Evolutionary conservation across 23 red algal genomes (phyloP), one percentile per base, ranked within the genome.

Genomic region (Gracilaria gracilis): DNA sequence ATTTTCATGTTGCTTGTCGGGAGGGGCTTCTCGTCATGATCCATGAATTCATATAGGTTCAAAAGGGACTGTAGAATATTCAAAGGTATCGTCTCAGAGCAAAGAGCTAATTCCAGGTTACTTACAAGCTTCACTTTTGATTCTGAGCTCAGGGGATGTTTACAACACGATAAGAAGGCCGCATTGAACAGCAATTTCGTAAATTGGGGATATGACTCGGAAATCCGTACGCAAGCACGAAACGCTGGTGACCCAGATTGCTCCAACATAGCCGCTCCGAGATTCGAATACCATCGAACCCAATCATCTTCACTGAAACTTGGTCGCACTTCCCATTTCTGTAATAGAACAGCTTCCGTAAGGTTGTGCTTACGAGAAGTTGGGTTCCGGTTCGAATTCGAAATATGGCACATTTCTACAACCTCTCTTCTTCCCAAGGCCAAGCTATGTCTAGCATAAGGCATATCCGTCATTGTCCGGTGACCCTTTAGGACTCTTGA

Each of bases 21-120:
- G 20, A 99, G 66, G 21, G 97, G 97, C 61, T 95, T 96, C 80
- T 99, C 97, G 67, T 96, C 97, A 53, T 99, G 97, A 79, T 99
- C 97, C 97, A 99, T 99, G 74, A 96, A 99, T 51, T 99, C 97
- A 50, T 91, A 95, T 17, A 99, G 88, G 33, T 85, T 86, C n/a
- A 99, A 72, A 13, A 99, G 81, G 20, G 84, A 57, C 86, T 99
- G 97, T 31, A 96, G 42, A 15, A 93, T 91, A 87, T 93, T 89
- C 11, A 96, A 80, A 21, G 97, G 97, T 2, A 99, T 89, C 24
- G 92, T 92, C 17, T 88, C 81, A 6, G 90, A 90, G 32, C 83
- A 86, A 28, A 99, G 51, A n/a, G 97, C 93, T 27, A 58, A 49
- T n/a, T 93, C 87, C 16, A 99, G 47, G 31, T 85, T 84, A 34